Percentiles rank a stretch among this genome's conserved stretches.
These are phyloP conservation scores for Hericium alpestre DNA, from an alignment of 768 basidiomycete genomes.

Conservation along the genomic window DNA sequence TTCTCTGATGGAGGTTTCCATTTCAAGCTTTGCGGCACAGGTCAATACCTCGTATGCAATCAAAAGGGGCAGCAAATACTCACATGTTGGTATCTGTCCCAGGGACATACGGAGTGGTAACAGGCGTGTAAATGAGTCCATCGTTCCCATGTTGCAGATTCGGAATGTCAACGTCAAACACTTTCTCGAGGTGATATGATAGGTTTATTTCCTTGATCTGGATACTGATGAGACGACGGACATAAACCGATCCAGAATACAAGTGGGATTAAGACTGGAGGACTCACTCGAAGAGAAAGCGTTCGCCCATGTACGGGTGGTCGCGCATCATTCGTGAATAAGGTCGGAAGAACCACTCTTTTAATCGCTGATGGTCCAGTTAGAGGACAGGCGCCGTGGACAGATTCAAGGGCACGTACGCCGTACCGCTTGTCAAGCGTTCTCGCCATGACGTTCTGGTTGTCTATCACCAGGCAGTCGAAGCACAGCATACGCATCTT, in stretches of 20 bases:
- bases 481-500: conserved; percentile 78
- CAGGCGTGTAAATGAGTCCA: conserved; percentile 93
- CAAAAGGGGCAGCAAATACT: conserved; percentile 16
- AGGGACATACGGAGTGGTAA: conserved; percentile 64
- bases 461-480: conserved; percentile 83
- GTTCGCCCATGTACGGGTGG: conserved; percentile 52
- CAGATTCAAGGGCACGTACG: conserved; percentile 36
- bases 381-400: background rate
- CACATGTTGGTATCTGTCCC: conserved; percentile 88
- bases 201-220: conserved; percentile 78
- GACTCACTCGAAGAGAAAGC: conserved; percentile 77
- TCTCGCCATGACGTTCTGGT: conserved; percentile 77
- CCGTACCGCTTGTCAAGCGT: conserved; percentile 83
- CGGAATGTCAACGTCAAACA: conserved; percentile 78
- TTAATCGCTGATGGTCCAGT: conserved; percentile 46
- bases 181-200: conserved; percentile 81
- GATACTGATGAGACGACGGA: conserved; percentile 39
- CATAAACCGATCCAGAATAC: background rate
- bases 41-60: background rate
- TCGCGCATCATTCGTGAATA: conserved; percentile 60
- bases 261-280: background rate
- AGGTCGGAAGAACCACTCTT: conserved; percentile 75
- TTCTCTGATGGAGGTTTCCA: conserved; percentile 99
- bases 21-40: conserved; percentile 57
- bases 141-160: conserved; percentile 85